Evolutionary conservation across 78 protist species (phyloP).

Genomic region (Dictyostelium brefeldianum): DNA sequence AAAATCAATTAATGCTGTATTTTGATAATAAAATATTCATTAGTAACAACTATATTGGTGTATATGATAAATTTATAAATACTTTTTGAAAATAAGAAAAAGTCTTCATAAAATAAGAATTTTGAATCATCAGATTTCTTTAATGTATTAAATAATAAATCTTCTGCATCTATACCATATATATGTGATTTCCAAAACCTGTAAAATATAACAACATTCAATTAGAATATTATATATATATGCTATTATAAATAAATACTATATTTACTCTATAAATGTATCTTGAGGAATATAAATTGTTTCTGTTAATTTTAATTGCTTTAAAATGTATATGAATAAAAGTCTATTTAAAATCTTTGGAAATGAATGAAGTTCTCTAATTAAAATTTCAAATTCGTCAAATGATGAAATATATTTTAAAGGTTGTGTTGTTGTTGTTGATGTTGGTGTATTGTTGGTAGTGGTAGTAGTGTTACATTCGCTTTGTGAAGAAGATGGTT

Average conservation of each 20-base stretch:
- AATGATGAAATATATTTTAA: conserved; percentile 2
- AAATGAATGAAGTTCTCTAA: conserved; percentile 21
- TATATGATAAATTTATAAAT: background rate
- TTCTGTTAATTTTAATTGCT: background rate
- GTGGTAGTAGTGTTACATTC: background rate
- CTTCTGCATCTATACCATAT: conserved; percentile 58
- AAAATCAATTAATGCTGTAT: conserved; percentile 64
- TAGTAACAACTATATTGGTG: background rate
- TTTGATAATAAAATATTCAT: background rate
- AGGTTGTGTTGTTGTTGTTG: background rate
- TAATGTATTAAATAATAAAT: conserved; percentile 42
- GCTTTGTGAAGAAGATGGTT: background rate
- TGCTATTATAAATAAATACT: too few relatives aligned
- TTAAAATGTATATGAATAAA: conserved; percentile 18
- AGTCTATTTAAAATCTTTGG: conserved; percentile 61
- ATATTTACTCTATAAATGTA: conserved; percentile 40
- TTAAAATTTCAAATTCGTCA: conserved; percentile 53
- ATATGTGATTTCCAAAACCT: conserved; percentile 41
- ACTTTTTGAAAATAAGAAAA: conserved; percentile 72
- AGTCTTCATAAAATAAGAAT: conserved; percentile 53
- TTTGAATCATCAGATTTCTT: conserved; percentile 43
- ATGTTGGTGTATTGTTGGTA: background rate
- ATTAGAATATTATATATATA: too few relatives aligned
- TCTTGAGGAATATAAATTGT: conserved; percentile 32
- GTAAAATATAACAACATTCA: too few relatives aligned